Base-by-base conservation (phyloP, 768 basidiomycete genomes). In the Tulasnella sp. region DNA sequence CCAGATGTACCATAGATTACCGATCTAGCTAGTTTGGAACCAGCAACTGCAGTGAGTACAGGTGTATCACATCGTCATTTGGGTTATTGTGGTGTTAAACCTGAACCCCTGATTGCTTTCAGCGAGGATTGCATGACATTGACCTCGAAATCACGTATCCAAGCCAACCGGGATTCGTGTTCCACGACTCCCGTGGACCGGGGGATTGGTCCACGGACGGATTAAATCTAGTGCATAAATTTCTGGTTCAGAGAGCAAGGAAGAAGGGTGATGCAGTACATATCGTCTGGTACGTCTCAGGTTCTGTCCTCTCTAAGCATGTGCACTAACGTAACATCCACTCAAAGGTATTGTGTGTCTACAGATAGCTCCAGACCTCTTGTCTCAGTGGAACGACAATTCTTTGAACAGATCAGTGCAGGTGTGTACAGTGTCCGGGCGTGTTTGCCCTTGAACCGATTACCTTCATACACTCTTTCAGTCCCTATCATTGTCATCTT, bases 171-270 rank as follows among this genome's bases (percentile, higher is more conserved):
- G 52, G 63, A 1, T 76, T 74, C 63, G 67, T 75, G 23, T 75
- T 76, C 58, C 75, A 76, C 41, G 75, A 76, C 58, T 76, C 75
- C 17, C 59, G 67, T 43, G 75, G 74, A 3, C 74, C 76, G 50
- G 73, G 75, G 64, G 61, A 71, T 21, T 74, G 75, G 3, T 64
- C 62, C 2, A 64, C 1, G 60, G 63, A 2, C 70, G 75, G 2
- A 52, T 66, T 1, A 65, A 56, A 9, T 69, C 75, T 27, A 65
- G n/a, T n/a, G 61, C 48, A 44, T 49, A 2, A 75, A 76, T 62
- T 67, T 77, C 13, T 21, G 59, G 68, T 8, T 62, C 71, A 0
- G 64, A 63, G 3, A 45, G 51, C 1, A 61, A 15, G 2, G 45
- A 60, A 11, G n/a, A 52, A 70, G 0, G 45, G 64, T 10, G 58